Evolutionary conservation across 2,329 filamentous ascomycete genomes (phyloP).

Genomic region (Aquanectria penicillioides): DNA sequence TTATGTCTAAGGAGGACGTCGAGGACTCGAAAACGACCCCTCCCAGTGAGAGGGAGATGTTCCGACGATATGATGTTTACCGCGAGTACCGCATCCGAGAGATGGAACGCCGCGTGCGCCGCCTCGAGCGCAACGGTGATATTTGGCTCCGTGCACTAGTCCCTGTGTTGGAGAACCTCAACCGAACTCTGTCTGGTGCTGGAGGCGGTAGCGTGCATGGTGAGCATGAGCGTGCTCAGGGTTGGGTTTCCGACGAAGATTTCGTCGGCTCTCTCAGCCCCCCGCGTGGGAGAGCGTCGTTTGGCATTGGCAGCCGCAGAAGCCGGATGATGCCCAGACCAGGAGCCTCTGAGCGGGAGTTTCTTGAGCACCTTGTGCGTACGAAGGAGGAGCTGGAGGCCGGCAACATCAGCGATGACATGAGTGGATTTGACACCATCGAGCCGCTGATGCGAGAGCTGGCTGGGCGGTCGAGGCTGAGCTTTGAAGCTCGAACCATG

Average conservation of each 20-base stretch:
- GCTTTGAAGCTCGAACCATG: conserved; percentile 39
- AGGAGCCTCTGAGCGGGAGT: conserved; percentile 43
- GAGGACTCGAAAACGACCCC: conserved; percentile 33
- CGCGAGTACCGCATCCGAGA: conserved; percentile 56
- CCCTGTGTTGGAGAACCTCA: conserved; percentile 57
- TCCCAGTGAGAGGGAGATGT: conserved; percentile 46
- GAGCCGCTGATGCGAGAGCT: conserved; percentile 59
- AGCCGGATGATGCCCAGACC: conserved; percentile 36
- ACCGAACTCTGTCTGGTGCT: conserved; percentile 44
- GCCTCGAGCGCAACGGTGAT: conserved; percentile 59
- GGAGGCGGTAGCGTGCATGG: conserved; percentile 28
- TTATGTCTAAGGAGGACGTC: conserved; percentile 35
- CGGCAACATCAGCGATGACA: conserved; percentile 41
- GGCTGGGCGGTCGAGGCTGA: conserved; percentile 44
- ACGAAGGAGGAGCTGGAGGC: conserved; percentile 38
- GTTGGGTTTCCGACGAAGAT: conserved; percentile 48
- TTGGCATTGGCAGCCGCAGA: conserved; percentile 16
- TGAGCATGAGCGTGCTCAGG: conserved; percentile 31
- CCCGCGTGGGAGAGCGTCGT: conserved; percentile 20
- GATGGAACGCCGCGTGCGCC: conserved; percentile 57
- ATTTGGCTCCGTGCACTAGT: conserved; percentile 56
- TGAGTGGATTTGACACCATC: conserved; percentile 51
- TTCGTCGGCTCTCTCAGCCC: conserved; percentile 20
- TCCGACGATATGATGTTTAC: conserved; percentile 52
- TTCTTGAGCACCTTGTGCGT: conserved; percentile 43